Evolutionary conservation across 139 green algal genomes (phyloP).

Genomic region (Gonium pectorale): DNA sequence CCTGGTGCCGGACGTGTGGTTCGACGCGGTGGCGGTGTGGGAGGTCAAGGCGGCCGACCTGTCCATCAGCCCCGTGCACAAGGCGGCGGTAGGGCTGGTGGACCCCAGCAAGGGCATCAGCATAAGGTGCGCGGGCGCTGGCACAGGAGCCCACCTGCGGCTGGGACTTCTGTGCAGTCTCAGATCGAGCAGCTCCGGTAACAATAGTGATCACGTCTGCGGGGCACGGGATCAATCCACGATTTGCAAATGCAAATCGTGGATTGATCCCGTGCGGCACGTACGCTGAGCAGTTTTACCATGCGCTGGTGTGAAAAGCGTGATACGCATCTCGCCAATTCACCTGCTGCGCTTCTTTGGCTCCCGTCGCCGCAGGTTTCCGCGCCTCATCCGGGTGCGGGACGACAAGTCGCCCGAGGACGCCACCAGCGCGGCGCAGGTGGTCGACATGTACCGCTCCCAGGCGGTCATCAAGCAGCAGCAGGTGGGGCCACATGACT

Average conservation of each 20-base stretch:
- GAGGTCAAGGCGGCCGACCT: slow-evolving; percentile 98
- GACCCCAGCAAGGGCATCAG: slow-evolving; percentile 89
- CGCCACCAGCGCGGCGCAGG: slow-evolving; percentile 79
- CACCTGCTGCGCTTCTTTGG: too few species aligned
- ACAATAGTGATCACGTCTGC: too few species aligned
- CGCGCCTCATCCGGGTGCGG: slow-evolving; percentile 87
- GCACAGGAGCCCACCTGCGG: too few species aligned
- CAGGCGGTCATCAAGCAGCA: slow-evolving; percentile 77
- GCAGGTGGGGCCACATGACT: slow-evolving; percentile 13
- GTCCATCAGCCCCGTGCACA: slow-evolving; percentile 93
- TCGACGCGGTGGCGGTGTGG: slow-evolving; percentile 90
- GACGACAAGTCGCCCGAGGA: slow-evolving; percentile 95
- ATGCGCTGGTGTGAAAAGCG: too few species aligned
- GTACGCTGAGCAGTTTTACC: too few species aligned
- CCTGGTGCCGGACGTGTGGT: slow-evolving; percentile 93
- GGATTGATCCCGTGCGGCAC: too few species aligned
- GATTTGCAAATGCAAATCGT: too few species aligned
- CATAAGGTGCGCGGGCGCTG: slow-evolving; percentile 68
- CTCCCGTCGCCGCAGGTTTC: slow-evolving; percentile 88
- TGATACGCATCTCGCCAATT: too few species aligned
- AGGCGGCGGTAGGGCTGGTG: slow-evolving; percentile 86
- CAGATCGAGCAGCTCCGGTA: too few species aligned
- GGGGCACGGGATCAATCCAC: too few species aligned
- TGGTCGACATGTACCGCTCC: slow-evolving; percentile 89
- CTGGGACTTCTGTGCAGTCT: too few species aligned